Evolutionary conservation across 2,329 filamentous ascomycete species (phyloP).

Genomic region (Diaporthe aspalathi): DNA sequence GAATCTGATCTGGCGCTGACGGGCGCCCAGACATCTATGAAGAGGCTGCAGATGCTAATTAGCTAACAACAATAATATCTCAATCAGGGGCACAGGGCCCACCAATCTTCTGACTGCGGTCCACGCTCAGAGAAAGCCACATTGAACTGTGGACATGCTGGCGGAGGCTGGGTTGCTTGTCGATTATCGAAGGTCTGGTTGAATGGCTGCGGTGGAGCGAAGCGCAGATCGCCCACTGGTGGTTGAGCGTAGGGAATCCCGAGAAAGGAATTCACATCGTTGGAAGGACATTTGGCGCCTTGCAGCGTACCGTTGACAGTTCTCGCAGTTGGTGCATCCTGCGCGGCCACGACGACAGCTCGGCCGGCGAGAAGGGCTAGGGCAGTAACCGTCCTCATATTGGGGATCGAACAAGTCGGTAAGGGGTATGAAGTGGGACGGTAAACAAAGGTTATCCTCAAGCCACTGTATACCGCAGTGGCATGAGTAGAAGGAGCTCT

Average conservation of each 20-base stretch:
- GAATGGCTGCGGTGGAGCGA: conserved; percentile 31
- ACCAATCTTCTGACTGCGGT: conserved; percentile 34
- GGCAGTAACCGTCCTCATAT: neutral
- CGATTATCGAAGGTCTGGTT: conserved; percentile 7
- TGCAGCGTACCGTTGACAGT: conserved; percentile 19
- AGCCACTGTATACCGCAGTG: neutral
- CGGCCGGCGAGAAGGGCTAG: conserved; percentile 8
- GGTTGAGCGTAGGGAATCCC: conserved; percentile 33
- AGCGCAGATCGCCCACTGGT: conserved; percentile 30
- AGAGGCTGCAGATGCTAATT: conserved; percentile 11
- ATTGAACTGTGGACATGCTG: conserved; percentile 27
- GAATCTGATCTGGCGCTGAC: conserved; percentile 22
- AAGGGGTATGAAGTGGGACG: neutral
- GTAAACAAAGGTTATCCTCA: neutral
- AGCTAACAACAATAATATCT: neutral
- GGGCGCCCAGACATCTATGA: conserved; percentile 32
- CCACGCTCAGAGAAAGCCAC: conserved; percentile 23
- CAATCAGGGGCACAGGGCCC: neutral
- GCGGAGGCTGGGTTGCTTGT: conserved; percentile 28
- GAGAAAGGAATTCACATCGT: conserved; percentile 27
- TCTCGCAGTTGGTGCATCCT: conserved; percentile 21
- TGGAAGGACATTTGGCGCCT: conserved; percentile 21
- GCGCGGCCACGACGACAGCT: conserved; percentile 11
- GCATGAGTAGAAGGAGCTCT: neutral
- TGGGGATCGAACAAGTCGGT: neutral